These are phyloP conservation scores for Colletotrichum abscissum DNA, from an alignment of 2,329 filamentous ascomycete genomes.

Conservation along the genomic window DNA sequence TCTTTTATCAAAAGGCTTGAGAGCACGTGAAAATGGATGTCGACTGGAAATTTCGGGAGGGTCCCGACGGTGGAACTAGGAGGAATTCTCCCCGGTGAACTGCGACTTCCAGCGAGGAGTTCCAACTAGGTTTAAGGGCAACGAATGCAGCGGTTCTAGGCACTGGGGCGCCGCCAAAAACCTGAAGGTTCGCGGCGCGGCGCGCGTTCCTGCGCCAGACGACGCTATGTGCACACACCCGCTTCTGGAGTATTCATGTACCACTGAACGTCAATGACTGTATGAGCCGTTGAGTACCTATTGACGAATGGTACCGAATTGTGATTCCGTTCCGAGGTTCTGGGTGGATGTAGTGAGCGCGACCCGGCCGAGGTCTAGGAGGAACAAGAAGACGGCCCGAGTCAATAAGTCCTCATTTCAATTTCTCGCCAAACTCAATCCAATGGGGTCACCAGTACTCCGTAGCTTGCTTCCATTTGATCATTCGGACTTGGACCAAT, in stretches of 20 bases:
- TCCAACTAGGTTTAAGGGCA: background rate
- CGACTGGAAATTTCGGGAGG: background rate
- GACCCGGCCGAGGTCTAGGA: too few species aligned
- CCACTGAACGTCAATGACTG: background rate
- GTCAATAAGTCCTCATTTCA: background rate
- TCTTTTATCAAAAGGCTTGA: background rate
- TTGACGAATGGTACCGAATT: background rate
- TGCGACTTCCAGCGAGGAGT: background rate
- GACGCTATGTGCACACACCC: background rate
- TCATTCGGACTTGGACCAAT: background rate
- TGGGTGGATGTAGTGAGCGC: background rate
- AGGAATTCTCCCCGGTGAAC: background rate
- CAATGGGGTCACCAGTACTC: background rate
- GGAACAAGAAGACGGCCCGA: background rate
- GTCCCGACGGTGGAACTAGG: background rate
- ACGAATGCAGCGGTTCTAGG: background rate
- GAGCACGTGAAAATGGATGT: background rate
- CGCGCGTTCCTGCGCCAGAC: background rate
- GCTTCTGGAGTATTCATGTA: background rate
- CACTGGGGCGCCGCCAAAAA: background rate
- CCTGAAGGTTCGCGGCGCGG: background rate
- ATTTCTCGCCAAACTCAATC: background rate
- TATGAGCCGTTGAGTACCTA: background rate
- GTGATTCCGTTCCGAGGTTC: background rate
- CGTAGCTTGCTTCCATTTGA: background rate